A percentile compares a stretch with the other conserved stretches of the same genome.
phyloP scores from a whole-genome alignment of 306 rosid genomes.

The Trifolium fragiferum region DNA sequence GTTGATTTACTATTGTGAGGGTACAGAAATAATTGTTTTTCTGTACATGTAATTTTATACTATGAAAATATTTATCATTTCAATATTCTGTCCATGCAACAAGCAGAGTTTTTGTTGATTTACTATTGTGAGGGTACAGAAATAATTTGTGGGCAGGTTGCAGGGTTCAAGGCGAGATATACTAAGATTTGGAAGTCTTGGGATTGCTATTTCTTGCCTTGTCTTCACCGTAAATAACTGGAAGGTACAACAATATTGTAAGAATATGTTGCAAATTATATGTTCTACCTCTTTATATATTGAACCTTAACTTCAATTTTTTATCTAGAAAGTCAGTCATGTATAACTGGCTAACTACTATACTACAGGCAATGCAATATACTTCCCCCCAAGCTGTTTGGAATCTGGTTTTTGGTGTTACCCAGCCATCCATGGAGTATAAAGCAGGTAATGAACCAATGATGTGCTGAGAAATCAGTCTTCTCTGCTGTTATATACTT shows the following conservation, averaged over 20 bases:
- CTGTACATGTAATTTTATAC: conserved; percentile 28
- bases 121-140: conserved; percentile 59
- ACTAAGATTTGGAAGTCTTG: conserved; percentile 90
- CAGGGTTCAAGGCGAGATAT: conserved; percentile 93
- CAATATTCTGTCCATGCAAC: conserved; percentile 33
- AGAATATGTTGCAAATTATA: conserved; percentile 26
- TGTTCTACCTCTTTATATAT: neutral
- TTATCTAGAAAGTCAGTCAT: conserved; percentile 21
- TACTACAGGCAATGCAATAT: conserved; percentile 89
- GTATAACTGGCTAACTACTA: conserved; percentile 26
- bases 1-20: no score
- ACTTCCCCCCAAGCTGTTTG: conserved; percentile 91
- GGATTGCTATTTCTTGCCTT: conserved; percentile 85
- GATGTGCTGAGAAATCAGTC: conserved; percentile 25
- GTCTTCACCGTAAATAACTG: conserved; percentile 73
- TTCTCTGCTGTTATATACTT: conserved; percentile 36
- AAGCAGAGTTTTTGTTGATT: conserved; percentile 38
- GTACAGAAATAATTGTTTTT: neutral
- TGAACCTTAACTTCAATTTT: conserved; percentile 13
- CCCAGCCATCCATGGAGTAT: conserved; percentile 67
- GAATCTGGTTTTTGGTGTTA: conserved; percentile 78
- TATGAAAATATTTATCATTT: conserved; percentile 25
- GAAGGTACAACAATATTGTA: conserved; percentile 67
- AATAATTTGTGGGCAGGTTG: conserved; percentile 89
- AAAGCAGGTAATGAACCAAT: conserved; percentile 57